These are phyloP conservation scores for Dendrocalamus latiflorus DNA, from an alignment of 202 grass and related monocot species.

Conservation along the genomic window DNA sequence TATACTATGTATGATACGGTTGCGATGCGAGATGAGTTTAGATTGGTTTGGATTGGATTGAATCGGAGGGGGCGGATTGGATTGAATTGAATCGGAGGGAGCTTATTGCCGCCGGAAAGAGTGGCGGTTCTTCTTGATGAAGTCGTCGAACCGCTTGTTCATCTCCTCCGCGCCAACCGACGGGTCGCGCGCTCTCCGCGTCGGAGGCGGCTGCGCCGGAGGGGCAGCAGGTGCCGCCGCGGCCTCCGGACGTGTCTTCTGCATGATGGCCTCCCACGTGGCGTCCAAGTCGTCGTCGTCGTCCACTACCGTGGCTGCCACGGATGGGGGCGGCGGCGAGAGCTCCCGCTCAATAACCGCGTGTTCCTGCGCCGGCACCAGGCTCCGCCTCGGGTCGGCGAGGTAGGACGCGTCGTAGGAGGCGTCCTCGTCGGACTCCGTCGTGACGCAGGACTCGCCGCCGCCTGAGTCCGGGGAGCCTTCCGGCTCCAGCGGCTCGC, in stretches of 20 bases:
- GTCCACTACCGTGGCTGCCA: background rate
- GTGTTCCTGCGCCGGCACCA: slow-evolving; percentile 4
- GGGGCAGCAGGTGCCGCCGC: background rate
- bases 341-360: background rate
- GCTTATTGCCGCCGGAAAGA: slow-evolving; percentile 43
- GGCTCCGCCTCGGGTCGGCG: slow-evolving; percentile 3
- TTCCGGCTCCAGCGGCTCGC: background rate
- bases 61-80: background rate
- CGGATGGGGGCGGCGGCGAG: background rate
- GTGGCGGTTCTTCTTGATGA: slow-evolving; percentile 87
- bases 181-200: slow-evolving; percentile 20
- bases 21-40: background rate
- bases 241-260: slow-evolving; percentile 31
- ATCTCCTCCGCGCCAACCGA: slow-evolving; percentile 59
- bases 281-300: slow-evolving; percentile 65
- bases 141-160: slow-evolving; percentile 80
- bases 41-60: background rate
- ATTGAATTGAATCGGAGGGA: background rate
- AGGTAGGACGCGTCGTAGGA: slow-evolving; percentile 16
- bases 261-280: slow-evolving; percentile 72
- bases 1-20: slow-evolving; percentile 1
- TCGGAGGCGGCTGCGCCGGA: no score
- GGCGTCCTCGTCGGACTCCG: slow-evolving; percentile 54
- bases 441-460: slow-evolving; percentile 63
- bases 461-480: slow-evolving; percentile 33